Percentiles rank a stretch among this genome's conserved stretches.
Evolutionary conservation across 1,284 basidiomycete species (phyloP).

Genomic region (Trichosporon asahii): DNA sequence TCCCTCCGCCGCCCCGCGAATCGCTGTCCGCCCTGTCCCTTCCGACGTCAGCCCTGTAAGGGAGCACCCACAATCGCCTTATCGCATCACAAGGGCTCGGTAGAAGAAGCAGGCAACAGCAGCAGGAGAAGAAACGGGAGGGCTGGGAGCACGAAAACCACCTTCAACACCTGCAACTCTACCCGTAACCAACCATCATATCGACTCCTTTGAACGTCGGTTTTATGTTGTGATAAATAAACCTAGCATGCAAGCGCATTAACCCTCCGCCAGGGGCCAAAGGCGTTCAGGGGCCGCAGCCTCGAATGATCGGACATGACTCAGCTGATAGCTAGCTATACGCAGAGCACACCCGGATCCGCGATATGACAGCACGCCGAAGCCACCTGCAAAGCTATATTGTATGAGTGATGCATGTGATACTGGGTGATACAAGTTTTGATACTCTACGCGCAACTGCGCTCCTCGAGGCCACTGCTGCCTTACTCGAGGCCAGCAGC

Average conservation of each 20-base stretch:
- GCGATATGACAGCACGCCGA: too few species aligned
- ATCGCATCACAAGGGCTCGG: background rate
- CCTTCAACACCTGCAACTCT: background rate
- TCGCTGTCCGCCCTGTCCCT: background rate
- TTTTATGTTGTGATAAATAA: constrained; percentile 10
- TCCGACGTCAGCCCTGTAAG: background rate
- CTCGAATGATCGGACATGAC: background rate
- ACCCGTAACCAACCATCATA: background rate
- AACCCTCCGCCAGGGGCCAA: background rate
- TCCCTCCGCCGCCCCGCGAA: background rate
- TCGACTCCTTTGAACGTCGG: background rate
- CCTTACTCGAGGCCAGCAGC: constrained; percentile 34
- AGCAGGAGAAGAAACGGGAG: background rate
- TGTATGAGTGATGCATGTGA: constrained; percentile 11
- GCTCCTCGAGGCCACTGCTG: background rate
- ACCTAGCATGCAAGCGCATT: constrained; percentile 5
- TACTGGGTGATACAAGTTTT: constrained; percentile 6
- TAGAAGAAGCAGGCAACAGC: background rate
- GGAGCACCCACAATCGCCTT: background rate
- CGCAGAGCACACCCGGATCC: too few species aligned
- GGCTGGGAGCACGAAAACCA: background rate
- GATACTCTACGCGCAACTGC: background rate
- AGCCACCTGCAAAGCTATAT: background rate
- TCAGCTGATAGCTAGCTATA: background rate
- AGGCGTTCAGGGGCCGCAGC: background rate